phyloP scores from a whole-genome alignment of 306 rosid genomes.

The Clitoria ternatea region DNA sequence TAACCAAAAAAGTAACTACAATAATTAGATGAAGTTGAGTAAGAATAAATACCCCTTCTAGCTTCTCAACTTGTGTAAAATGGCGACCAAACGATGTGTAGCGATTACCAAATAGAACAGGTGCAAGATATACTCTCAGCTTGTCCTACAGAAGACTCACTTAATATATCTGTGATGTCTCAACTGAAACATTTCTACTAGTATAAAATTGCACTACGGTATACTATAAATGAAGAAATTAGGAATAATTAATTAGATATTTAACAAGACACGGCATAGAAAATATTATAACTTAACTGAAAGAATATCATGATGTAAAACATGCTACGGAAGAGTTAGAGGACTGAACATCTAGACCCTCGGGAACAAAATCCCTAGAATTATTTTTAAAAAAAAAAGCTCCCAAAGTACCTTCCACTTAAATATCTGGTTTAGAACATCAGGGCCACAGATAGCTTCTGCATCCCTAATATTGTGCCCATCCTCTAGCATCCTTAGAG shows the following conservation, averaged over 20 bases:
- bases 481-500: conserved; percentile 55
- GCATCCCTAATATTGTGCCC: conserved; percentile 66
- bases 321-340: neutral
- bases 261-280: neutral
- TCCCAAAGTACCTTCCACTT: conserved; percentile 86
- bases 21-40: conserved; percentile 2
- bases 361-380: neutral
- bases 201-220: neutral
- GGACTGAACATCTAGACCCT: conserved; percentile 7
- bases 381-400: neutral
- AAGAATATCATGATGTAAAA: neutral
- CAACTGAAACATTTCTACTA: neutral
- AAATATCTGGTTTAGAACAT: conserved; percentile 55
- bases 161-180: conserved; percentile 11
- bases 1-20: conserved; percentile 1
- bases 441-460: conserved; percentile 74
- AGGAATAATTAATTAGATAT: neutral
- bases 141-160: conserved; percentile 56
- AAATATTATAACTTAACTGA: neutral
- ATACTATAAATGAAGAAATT: neutral
- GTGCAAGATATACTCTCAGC: conserved; percentile 72
- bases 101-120: conserved; percentile 74
- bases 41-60: conserved; percentile 63
- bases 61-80: conserved; percentile 80
- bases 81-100: conserved; percentile 95